Base-by-base conservation (phyloP, 306 rosid genomes). In the Benincasa hispida region DNA sequence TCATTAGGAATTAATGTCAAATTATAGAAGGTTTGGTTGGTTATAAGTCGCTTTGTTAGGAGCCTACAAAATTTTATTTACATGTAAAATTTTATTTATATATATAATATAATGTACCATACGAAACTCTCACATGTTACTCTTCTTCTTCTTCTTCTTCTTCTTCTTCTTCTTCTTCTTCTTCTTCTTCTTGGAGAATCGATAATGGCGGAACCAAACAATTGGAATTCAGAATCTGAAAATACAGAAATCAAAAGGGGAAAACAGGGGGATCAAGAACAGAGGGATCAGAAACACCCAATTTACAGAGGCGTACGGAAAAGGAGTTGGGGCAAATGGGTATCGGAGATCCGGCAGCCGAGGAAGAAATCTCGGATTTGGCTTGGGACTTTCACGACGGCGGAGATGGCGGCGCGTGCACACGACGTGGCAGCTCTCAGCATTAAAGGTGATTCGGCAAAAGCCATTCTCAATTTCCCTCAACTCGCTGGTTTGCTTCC, bases 381-480 rank as follows among this genome's bases (percentile, higher is more conserved):
- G 82, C 82, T 79, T 1, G 82, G 82, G 32, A 79, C 82, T 7
- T 79, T 79, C 50, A 35, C 82, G 22, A 72, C 82, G 10, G 54
- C 82, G 8, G 82, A 79, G 66, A 79, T 72, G 78, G 82, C 82
- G 3, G 82, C 82, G 6, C 74, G 82, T 5, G 82, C 82, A 1
- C 82, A 79, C 75, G 82, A 79, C 25, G 78, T 73, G 12, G 82
- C 82, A 14, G 78, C 57, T 5, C 74, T 79, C 62, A 79, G 83
- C 81, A 86, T 93, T 57, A 93, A 93, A 59, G 97, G 98, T 37
- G 59, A 80, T 21, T 79, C 97, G 0, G 97, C 75, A 0, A 69
- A 24, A n/a, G 12, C 27, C 74, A 82, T 91, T 35, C 92, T 93
- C 12, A 93, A 93, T 39, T 93, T 93, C 28, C 98, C 98, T 0